A percentile compares a stretch with the other conserved stretches of the same genome.
phyloP scores from a whole-genome alignment of 1,139 yeast species.

The Citeromyces hawaiiensis region DNA sequence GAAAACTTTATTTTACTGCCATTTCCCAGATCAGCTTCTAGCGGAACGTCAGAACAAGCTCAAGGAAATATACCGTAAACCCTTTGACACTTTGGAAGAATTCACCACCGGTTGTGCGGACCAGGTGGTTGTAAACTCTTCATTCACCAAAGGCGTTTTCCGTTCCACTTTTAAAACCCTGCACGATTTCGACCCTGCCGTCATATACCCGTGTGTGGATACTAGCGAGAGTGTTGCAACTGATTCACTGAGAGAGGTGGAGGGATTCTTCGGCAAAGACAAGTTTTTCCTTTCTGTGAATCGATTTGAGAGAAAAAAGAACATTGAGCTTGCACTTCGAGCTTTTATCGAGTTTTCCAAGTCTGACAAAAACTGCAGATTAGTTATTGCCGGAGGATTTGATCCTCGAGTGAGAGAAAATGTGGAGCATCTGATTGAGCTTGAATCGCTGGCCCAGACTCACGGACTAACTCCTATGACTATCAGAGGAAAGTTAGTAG shows the following conservation, averaged over 20 bases:
- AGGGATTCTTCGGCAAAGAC: conserved; percentile 19
- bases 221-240: conserved; percentile 11
- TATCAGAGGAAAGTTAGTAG: conserved; percentile 28
- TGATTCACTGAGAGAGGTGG: conserved; percentile 18
- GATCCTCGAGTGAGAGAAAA: conserved; percentile 70
- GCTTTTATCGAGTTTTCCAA: conserved; percentile 31
- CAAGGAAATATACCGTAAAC: conserved; percentile 57
- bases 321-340: conserved; percentile 62
- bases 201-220: conserved; percentile 86
- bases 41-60: conserved; percentile 43
- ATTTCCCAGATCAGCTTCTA: conserved; percentile 83
- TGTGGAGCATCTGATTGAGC: conserved; percentile 52
- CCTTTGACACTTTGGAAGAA: conserved; percentile 76
- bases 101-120: conserved; percentile 71
- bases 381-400: conserved; percentile 87
- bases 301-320: conserved; percentile 80
- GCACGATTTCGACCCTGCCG: conserved; percentile 35
- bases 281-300: conserved; percentile 61
- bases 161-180: conserved; percentile 38
- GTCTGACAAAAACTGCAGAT: conserved; percentile 18
- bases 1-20: conserved; percentile 74
- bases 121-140: conserved; percentile 72
- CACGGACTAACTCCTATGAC: conserved; percentile 33
- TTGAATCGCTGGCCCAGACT: conserved; percentile 33
- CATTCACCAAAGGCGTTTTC: conserved; percentile 66